Conservation (phyloP, 23 red algal species). For the Gracilaria caudata region DNA sequence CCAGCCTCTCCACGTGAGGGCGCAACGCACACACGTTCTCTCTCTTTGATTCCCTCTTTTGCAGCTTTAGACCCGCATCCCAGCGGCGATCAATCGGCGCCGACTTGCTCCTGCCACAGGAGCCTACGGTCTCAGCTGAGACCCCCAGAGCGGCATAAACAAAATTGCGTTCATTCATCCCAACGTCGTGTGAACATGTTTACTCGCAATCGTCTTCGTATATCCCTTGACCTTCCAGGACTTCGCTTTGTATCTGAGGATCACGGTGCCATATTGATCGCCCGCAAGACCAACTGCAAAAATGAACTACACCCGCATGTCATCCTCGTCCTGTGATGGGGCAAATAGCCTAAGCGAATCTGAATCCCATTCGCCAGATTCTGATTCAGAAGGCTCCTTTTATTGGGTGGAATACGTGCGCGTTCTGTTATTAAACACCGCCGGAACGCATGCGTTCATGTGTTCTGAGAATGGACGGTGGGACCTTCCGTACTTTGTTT, state of each 20-base stretch:
- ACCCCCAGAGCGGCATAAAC: too few relatives aligned
- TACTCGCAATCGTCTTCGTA: not conserved
- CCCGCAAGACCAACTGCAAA: not conserved
- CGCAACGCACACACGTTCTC: too few relatives aligned
- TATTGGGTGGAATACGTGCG: not conserved
- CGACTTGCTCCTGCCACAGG: too few relatives aligned
- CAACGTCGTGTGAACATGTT: too few relatives aligned
- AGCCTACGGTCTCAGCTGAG: too few relatives aligned
- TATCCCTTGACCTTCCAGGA: not conserved
- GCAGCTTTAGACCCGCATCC: not conserved
- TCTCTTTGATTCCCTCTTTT: not conserved
- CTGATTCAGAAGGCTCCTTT: not conserved
- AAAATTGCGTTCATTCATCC: too few relatives aligned
- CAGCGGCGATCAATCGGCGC: too few relatives aligned
- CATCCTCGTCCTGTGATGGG: not conserved
- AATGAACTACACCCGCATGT: not conserved
- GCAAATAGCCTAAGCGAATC: not conserved
- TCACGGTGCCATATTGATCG: not conserved
- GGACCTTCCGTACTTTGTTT: conserved; percentile 18
- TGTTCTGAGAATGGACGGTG: conserved; percentile 9
- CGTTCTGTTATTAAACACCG: not conserved
- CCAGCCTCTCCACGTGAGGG: too few relatives aligned
- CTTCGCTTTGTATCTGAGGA: not conserved
- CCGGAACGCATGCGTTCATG: not conserved
- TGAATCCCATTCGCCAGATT: not conserved